These are phyloP conservation scores for Penicillium cosmopolitanum DNA, from an alignment of 495 filamentous ascomycete species.

Conservation along the genomic window DNA sequence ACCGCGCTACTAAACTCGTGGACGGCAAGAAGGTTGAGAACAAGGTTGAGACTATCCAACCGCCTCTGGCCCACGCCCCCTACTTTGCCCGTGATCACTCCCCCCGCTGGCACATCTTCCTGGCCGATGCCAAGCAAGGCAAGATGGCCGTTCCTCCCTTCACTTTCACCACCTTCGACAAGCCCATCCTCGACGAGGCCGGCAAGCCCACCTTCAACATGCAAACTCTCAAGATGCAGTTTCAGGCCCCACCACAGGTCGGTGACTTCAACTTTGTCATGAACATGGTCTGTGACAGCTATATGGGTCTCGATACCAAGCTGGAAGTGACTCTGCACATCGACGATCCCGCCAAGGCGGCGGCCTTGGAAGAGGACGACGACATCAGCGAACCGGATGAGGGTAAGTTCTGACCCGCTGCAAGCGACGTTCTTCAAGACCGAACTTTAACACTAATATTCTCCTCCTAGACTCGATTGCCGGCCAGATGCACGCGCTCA, in stretches of 20 bases:
- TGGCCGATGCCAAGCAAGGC: conserved; percentile 89
- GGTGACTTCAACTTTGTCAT: conserved; percentile 91
- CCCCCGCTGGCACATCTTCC: conserved; percentile 89
- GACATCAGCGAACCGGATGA: conserved; percentile 98
- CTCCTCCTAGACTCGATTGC: conserved; percentile 77
- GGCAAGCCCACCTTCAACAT: conserved; percentile 87
- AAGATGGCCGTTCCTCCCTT: conserved; percentile 96
- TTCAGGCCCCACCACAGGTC: conserved; percentile 90
- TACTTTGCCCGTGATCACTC: conserved; percentile 88
- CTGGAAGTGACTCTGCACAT: conserved; percentile 85
- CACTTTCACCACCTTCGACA: conserved; percentile 86
- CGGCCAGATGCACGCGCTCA: conserved; percentile 91
- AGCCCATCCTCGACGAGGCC: conserved; percentile 72
- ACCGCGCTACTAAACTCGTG: conserved; percentile 57
- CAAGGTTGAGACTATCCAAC: conserved; percentile 65
- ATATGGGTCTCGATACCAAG: conserved; percentile 88
- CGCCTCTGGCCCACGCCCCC: conserved; percentile 84
- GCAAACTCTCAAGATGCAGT: conserved; percentile 96
- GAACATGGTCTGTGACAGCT: conserved; percentile 91
- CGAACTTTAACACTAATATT: conserved; percentile 34
- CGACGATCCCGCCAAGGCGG: conserved; percentile 87
- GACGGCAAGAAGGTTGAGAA: conserved; percentile 55
- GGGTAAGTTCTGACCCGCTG: conserved; percentile 60
- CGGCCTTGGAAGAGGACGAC: conserved; percentile 73
- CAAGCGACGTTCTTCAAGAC: background rate